These are phyloP conservation scores for Suillus decipiens DNA, from an alignment of 768 basidiomycete genomes.

Conservation along the genomic window DNA sequence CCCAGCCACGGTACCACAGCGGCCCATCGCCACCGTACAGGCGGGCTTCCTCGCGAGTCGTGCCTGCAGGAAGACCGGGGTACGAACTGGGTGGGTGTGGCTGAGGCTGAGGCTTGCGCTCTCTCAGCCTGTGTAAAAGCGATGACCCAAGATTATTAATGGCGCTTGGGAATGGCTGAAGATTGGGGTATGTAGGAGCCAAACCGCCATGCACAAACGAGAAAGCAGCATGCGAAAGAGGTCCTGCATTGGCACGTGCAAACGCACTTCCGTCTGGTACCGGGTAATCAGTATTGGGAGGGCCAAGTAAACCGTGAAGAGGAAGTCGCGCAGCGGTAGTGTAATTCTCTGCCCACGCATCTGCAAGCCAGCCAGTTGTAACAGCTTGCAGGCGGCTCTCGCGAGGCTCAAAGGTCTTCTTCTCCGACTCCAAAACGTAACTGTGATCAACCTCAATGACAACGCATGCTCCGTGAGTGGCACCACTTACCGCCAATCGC, in stretches of 20 bases:
- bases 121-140: slow-evolving; percentile 71
- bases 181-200: slow-evolving; percentile 69
- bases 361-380: slow-evolving; percentile 74
- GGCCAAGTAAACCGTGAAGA: slow-evolving; percentile 68
- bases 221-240: slow-evolving; percentile 76
- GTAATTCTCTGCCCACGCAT: slow-evolving; percentile 85
- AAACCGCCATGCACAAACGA: slow-evolving; percentile 96
- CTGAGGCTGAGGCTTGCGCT: slow-evolving; percentile 58
- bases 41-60: slow-evolving; percentile 65
- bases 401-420: slow-evolving; percentile 78
- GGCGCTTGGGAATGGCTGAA: slow-evolving; percentile 79
- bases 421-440: slow-evolving; percentile 83
- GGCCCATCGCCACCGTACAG: slow-evolving; percentile 82
- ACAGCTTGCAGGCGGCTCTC: slow-evolving; percentile 72
- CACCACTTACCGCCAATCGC: slow-evolving; percentile 77
- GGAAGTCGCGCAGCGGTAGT: slow-evolving; percentile 81
- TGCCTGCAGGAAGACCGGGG: slow-evolving; percentile 64
- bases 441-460: slow-evolving; percentile 37
- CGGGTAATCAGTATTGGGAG: slow-evolving; percentile 63
- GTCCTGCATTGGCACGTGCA: slow-evolving; percentile 37
- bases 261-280: slow-evolving; percentile 34
- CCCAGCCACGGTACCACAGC: slow-evolving; percentile 96
- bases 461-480: slow-evolving; percentile 8
- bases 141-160: slow-evolving; percentile 78
- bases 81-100: slow-evolving; percentile 84